phyloP scores from a whole-genome alignment of 306 rosid genomes.

The Luffa acutangula region DNA sequence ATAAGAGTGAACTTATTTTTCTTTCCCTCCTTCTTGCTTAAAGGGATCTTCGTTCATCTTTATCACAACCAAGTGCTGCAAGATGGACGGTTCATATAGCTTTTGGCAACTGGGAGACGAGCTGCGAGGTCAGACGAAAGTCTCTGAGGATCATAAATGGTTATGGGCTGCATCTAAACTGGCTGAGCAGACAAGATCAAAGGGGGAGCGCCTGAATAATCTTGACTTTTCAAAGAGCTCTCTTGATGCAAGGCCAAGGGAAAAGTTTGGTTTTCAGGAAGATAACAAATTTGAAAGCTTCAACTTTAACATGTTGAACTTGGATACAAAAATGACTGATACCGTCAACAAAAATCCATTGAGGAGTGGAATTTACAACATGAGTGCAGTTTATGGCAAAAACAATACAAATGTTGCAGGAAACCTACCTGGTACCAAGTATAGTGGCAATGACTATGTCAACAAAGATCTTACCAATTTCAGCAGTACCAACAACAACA shows the following conservation, averaged over 20 bases:
- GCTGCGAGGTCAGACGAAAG: constrained; percentile 91
- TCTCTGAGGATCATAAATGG: constrained; percentile 94
- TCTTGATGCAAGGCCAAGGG: constrained; percentile 58
- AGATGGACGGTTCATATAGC: constrained; percentile 71
- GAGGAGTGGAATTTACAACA: constrained; percentile 49
- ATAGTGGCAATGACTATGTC: constrained; percentile 38
- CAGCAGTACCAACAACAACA: constrained; percentile 26
- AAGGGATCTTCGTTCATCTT: constrained; percentile 1
- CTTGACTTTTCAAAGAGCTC: constrained; percentile 79
- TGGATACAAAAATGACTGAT: constrained; percentile 62
- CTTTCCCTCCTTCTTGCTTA: background rate
- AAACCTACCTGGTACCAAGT: constrained; percentile 54
- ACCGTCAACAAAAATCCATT: constrained; percentile 46
- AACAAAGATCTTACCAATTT: constrained; percentile 51
- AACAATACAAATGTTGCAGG: constrained; percentile 43
- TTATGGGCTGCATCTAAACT: constrained; percentile 78
- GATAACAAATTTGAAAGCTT: constrained; percentile 81
- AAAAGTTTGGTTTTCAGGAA: constrained; percentile 78
- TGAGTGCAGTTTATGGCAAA: constrained; percentile 69
- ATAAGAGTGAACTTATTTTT: background rate
- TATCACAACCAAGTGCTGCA: constrained; percentile 22
- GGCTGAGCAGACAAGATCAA: constrained; percentile 87
- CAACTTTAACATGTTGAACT: constrained; percentile 63
- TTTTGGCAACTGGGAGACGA: constrained; percentile 97
- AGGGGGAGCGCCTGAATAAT: constrained; percentile 86